Evolutionary conservation across 495 filamentous ascomycete species (phyloP).

Genomic region (Apiosordaria backusii): DNA sequence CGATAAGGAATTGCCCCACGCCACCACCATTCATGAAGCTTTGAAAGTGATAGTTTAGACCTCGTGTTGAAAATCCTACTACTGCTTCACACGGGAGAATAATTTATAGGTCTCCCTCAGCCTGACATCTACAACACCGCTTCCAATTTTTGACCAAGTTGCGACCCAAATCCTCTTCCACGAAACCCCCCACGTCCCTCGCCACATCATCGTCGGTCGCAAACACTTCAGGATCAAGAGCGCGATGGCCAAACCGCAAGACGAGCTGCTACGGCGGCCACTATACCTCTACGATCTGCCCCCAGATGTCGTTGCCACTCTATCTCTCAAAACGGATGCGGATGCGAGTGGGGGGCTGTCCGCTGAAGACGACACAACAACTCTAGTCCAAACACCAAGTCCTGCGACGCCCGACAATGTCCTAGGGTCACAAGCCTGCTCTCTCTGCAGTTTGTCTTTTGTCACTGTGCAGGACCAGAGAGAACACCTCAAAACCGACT

Average conservation of each 20-base stretch:
- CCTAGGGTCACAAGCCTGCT: conserved; percentile 70
- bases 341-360: conserved; percentile 30
- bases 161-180: not conserved
- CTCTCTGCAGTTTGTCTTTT: conserved; percentile 72
- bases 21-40: not conserved
- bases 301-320: conserved; percentile 64
- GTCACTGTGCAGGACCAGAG: conserved; percentile 74
- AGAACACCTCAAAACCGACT: conserved; percentile 82
- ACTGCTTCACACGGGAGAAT: too few species aligned
- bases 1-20: conserved; percentile 23
- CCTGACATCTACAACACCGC: too few species aligned
- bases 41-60: not conserved
- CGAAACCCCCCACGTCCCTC: not conserved
- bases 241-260: conserved; percentile 33
- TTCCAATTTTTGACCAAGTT: not conserved
- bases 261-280: conserved; percentile 40
- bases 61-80: not conserved
- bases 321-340: conserved; percentile 55
- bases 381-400: conserved; percentile 29
- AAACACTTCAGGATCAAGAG: not conserved
- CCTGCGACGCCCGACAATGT: conserved; percentile 31
- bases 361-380: conserved; percentile 26
- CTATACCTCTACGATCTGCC: conserved; percentile 81
- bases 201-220: not conserved
- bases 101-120: too few species aligned